Conservation (phyloP, 176 grass and related monocot species). For the Oryza meridionalis region DNA sequence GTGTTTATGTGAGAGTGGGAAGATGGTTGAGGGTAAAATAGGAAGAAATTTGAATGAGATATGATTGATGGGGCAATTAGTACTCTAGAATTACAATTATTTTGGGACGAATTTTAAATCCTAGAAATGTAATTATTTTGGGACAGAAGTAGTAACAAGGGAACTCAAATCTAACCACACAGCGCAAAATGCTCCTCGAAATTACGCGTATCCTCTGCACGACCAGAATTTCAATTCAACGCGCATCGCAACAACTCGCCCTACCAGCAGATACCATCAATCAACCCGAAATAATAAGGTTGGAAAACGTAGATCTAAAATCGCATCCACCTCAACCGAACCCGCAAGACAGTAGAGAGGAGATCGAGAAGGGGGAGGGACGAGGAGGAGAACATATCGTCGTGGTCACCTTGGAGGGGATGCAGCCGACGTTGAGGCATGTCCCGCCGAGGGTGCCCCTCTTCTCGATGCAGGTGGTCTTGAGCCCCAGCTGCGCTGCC, state of each 20-base stretch:
- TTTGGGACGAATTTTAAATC: too few relatives aligned
- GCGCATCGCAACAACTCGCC: neutral
- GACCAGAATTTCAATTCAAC: neutral
- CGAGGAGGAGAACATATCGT: too few relatives aligned
- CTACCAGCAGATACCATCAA: neutral
- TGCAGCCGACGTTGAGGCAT: constrained; percentile 97
- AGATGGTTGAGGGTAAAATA: too few relatives aligned
- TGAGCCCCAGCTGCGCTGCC: constrained; percentile 91
- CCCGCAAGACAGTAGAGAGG: neutral
- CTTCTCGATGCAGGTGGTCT: constrained; percentile 98
- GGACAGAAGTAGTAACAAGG: too few relatives aligned
- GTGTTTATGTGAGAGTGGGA: too few relatives aligned
- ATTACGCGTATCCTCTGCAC: neutral
- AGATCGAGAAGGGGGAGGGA: neutral
- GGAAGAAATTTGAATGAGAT: too few relatives aligned
- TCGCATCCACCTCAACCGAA: neutral
- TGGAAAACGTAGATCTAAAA: neutral
- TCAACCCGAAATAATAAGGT: neutral
- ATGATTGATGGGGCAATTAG: too few relatives aligned
- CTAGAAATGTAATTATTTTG: too few relatives aligned
- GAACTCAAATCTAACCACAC: constrained; percentile 2
- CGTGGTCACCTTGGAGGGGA: constrained; percentile 83
- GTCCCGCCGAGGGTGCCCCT: constrained; percentile 83
- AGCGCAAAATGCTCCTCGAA: neutral
- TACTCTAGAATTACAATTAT: too few relatives aligned